Evolutionary conservation across 345 rosid species (phyloP), one percentile per base, ranked within the genome.

Genomic region (Mercurialis annua): DNA sequence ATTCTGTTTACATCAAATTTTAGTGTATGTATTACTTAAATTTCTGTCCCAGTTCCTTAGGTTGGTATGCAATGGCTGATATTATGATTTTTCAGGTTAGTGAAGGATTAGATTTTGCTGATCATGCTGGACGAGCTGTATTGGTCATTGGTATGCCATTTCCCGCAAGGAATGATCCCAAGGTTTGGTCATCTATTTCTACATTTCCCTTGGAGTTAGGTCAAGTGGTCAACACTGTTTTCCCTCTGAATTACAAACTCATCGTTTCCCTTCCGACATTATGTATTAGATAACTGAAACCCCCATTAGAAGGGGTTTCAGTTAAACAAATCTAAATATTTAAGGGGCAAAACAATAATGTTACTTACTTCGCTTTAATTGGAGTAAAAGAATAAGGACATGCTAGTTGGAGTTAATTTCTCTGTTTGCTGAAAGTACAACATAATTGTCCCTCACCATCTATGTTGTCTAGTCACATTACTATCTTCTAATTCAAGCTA

Each of bases 41-140:
- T 6, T 38, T 21, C 56, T 49, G 29, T 57, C 43, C 27, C 29
- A 10, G 5, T 26, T 31, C 24, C 48, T 71, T 18, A 59, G 6
- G 56, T 59, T 67, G 53, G 58, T 71, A 48, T 70, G 23, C 18
- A 11, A 27, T 59, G 40, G 46, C 53, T 82, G 59, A 74, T 36
- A 51, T 54, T 65, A 20, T 51, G 65, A 69, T 73, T 77, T 73
- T 55, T 76, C 86, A 94, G 99, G 99, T 94, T 59, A 94, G 99
- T 67, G 99, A 94, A 86, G 99, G 99, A 67, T 77, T 94, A 73
- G 99, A 94, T 86, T 94, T 94, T 81, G 89, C 97, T 69, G 99
- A 94, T 72, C 86, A 80, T 69, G 92, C 99, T 74, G 99, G 97
- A 73, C 85, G 99, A 87, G 96, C 99, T 65, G 99, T 94, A 33